Percentiles rank a stretch among this genome's conserved stretches.
phyloP scores from a whole-genome alignment of 768 basidiomycete species.

The Postia placenta region DNA sequence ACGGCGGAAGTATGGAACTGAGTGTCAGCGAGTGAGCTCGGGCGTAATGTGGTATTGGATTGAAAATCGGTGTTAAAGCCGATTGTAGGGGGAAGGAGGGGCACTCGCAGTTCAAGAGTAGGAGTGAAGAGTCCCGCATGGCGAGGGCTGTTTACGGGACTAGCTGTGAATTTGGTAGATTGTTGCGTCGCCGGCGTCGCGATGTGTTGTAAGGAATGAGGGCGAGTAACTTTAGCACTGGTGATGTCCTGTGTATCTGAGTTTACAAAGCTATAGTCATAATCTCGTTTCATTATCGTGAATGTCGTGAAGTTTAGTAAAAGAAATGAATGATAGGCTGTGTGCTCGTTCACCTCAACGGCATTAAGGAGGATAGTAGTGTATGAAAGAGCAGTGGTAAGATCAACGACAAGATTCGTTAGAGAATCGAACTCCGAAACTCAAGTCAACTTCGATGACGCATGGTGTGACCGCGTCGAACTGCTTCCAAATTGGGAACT shows the following conservation, averaged over 20 bases:
- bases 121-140: background rate
- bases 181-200: constrained; percentile 17
- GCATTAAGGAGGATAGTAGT: background rate
- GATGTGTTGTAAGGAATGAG: constrained; percentile 9
- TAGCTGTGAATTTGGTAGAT: constrained; percentile 1
- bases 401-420: no score
- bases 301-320: constrained; percentile 10
- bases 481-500: constrained; percentile 9
- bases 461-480: no score
- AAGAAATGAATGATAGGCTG: constrained; percentile 2
- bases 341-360: background rate
- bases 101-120: constrained; percentile 5
- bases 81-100: constrained; percentile 1
- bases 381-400: background rate
- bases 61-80: constrained; percentile 9
- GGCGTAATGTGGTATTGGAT: background rate
- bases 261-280: constrained; percentile 16
- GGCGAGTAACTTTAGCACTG: constrained; percentile 7
- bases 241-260: constrained; percentile 6
- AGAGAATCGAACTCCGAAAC: no score
- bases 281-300: constrained; percentile 15
- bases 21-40: background rate
- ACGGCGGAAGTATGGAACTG: no score
- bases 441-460: no score
- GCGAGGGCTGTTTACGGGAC: background rate